Conservation (phyloP, 177 flowering plant species). For the Vitis hybrid region DNA sequence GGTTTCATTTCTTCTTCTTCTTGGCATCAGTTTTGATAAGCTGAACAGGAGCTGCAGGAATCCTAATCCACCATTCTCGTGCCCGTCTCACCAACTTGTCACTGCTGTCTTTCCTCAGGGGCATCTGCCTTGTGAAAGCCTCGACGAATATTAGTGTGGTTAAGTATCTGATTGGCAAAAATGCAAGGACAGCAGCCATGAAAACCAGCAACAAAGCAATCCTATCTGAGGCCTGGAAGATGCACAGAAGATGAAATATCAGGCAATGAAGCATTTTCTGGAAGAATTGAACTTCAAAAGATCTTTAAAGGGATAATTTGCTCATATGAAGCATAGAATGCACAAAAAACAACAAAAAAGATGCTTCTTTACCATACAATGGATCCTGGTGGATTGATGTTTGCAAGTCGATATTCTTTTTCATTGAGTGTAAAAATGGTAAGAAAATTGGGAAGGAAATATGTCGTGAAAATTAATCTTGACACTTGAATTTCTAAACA, state of each 20-base stretch:
- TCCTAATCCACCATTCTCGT: conserved; percentile 86
- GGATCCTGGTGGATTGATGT: no score
- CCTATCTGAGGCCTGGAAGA: conserved; percentile 67
- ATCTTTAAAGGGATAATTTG: background rate
- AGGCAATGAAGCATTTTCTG: no score
- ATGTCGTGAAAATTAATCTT: no score
- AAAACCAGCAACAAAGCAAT: conserved; percentile 44
- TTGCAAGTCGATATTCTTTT: no score
- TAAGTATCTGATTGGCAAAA: conserved; percentile 50
- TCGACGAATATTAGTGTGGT: conserved; percentile 46
- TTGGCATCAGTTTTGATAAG: conserved; percentile 51
- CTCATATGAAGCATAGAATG: background rate
- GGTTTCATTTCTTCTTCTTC: conserved; percentile 41
- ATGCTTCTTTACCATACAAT: no score
- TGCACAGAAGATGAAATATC: background rate
- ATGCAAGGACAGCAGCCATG: conserved; percentile 43
- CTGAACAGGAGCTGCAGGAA: conserved; percentile 90
- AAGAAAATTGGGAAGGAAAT: no score
- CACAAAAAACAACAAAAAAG: background rate
- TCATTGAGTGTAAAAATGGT: no score
- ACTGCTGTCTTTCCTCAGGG: conserved; percentile 59
- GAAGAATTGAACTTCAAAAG: background rate
- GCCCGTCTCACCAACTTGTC: conserved; percentile 54
- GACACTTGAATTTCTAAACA: no score
- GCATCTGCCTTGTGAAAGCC: conserved; percentile 73